phyloP scores from a whole-genome alignment of 768 basidiomycete species.

The Obba rivulosa region DNA sequence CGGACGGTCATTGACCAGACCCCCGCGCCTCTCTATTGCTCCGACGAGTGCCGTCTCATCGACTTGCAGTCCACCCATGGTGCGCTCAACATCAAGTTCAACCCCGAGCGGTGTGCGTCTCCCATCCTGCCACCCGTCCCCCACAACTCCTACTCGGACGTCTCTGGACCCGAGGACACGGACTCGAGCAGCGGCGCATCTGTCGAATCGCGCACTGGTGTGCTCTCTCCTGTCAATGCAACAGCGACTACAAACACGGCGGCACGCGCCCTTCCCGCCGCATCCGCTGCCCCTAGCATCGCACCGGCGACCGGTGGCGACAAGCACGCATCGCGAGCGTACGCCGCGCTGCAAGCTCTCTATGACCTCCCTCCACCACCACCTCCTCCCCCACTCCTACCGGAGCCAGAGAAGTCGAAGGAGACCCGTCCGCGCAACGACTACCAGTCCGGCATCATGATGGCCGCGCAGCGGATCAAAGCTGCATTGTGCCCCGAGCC shows the following conservation, averaged over 20 bases:
- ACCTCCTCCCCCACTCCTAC: constrained; percentile 40
- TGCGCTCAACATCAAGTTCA: constrained; percentile 40
- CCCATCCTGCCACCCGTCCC: constrained; percentile 37
- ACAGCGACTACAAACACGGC: constrained; percentile 14
- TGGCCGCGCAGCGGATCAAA: constrained; percentile 56
- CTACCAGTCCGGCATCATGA: constrained; percentile 61
- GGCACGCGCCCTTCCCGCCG: background rate
- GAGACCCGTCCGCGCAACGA: constrained; percentile 24
- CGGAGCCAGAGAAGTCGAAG: constrained; percentile 19
- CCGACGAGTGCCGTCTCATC: constrained; percentile 62
- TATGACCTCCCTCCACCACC: constrained; percentile 50
- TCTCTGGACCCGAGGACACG: constrained; percentile 32
- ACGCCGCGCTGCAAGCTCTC: constrained; percentile 34
- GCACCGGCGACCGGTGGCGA: constrained; percentile 18
- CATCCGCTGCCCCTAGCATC: constrained; percentile 20
- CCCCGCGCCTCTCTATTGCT: constrained; percentile 82
- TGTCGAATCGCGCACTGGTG: constrained; percentile 19
- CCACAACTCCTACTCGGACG: constrained; percentile 30
- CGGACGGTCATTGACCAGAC: constrained; percentile 74
- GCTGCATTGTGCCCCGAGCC: constrained; percentile 40
- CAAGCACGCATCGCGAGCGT: constrained; percentile 19
- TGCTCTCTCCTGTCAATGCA: constrained; percentile 30
- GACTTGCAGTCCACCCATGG: constrained; percentile 45
- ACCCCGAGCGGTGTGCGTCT: constrained; percentile 31
- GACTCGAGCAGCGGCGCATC: constrained; percentile 32